A percentile compares a stretch with the other conserved stretches of the same genome.
phyloP scores from a whole-genome alignment of 192 early-diverging fungal genomes.

The Coemansia sp. region DNA sequence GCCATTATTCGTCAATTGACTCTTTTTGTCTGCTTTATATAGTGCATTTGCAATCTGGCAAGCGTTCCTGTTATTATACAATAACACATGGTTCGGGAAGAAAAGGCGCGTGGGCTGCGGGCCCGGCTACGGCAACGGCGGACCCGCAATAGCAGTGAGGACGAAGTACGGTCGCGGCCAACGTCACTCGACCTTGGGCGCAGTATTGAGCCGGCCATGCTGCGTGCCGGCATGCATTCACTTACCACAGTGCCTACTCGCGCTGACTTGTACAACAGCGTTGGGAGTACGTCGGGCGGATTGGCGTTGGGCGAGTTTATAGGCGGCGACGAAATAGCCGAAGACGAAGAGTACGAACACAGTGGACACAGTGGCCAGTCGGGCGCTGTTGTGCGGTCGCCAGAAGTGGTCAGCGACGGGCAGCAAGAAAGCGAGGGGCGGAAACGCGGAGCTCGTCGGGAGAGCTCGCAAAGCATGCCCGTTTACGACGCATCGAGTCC shows the following conservation, averaged over 20 bases:
- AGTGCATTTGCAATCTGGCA: not conserved
- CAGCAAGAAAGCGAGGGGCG: slow-evolving; percentile 4
- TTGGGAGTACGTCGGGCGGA: slow-evolving; percentile 12
- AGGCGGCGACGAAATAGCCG: slow-evolving; percentile 33
- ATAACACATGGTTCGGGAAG: slow-evolving; percentile 29
- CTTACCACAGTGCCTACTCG: slow-evolving; percentile 33
- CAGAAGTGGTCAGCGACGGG: slow-evolving; percentile 5
- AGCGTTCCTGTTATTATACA: not conserved
- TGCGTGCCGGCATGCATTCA: slow-evolving; percentile 34
- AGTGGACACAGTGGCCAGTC: slow-evolving; percentile 8
- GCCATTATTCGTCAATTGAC: not conserved
- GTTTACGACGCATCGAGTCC: slow-evolving; percentile 1
- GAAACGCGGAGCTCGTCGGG: slow-evolving; percentile 11
- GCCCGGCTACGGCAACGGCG: slow-evolving; percentile 47
- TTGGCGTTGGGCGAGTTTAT: slow-evolving; percentile 49
- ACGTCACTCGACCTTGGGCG: slow-evolving; percentile 41
- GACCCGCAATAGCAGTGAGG: slow-evolving; percentile 41
- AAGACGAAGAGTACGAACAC: slow-evolving; percentile 25
- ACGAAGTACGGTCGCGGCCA: slow-evolving; percentile 40
- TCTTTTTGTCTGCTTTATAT: not conserved
- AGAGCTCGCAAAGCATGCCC: slow-evolving; percentile 48
- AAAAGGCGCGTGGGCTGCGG: slow-evolving; percentile 43
- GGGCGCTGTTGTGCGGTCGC: slow-evolving; percentile 30
- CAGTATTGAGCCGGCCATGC: slow-evolving; percentile 8
- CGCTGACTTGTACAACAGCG: slow-evolving; percentile 4